Evolutionary conservation across 768 basidiomycete genomes (phyloP), one percentile per base, ranked within the genome.

Genomic region (Termitomyces bulborhizus): DNA sequence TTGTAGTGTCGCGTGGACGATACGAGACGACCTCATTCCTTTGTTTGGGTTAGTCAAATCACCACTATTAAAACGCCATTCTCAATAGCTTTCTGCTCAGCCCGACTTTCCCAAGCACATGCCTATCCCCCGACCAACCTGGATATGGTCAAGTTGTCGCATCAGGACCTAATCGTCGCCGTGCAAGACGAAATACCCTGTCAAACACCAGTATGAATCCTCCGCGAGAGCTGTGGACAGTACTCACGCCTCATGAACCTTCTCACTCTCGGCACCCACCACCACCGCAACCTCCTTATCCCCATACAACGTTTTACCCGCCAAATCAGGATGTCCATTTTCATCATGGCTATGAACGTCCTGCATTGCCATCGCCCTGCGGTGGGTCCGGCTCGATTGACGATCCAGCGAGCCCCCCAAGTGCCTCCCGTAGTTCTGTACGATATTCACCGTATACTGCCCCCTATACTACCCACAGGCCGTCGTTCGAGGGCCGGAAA

Each of bases 131-230:
- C 49, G 89, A 90, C 68, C 88, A 91, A 60, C 82, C 90, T 34
- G 91, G 92, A 7, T 94, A 85, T 68, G 91, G 92, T 24, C 90
- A 93, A 66, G 85, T 93, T 46, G 82, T 92, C 16, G 74, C 84
- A 43, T 76, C 74, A 31, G 76, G 79, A 32, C 73, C 80, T 27
- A 79, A 77, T n/a, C 78, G 85, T 57, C 80, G 87, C 47, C 78
- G 86, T 44, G 70, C 80, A 21, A 78, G 85, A 36, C 78, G 84
- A 54, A 75, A 71, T 32, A 76, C 78, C 16, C 79, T 77, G 43
- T 65, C 70, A 32, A 65, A 71, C 61, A 62, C 62, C 12, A 51
- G n/a, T 6, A 31, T 59, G 40, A 58, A 63, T 15, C 26, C 60
- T 31, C 62, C 63, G 27, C 60, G 61, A 24, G 65, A 65, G 6